Base-by-base conservation (phyloP, 176 grass and related monocot species). In the Triticum turgidum region DNA sequence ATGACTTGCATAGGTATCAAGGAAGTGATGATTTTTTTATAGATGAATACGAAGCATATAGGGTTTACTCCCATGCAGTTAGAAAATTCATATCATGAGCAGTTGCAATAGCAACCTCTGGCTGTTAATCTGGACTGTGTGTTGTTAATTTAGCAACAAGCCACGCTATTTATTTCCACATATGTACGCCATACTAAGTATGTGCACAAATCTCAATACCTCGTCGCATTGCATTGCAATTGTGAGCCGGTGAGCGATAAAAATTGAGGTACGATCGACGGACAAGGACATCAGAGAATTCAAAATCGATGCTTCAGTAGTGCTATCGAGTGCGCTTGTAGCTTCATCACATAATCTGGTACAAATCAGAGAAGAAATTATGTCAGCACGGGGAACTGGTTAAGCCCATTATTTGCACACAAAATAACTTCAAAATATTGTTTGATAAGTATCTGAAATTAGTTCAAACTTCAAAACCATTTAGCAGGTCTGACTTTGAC, bases 291-390 rank as follows among this genome's bases (percentile, higher is more conserved):
- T 99, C 52, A 99, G 64, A 72, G 94, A 93, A 89, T 81, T 96
- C 82, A 99, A 89, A 85, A 99, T 99, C 74, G 90, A 93, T 10
- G 94, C 97, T 91, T 99, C 94, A 41, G 97, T 99, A 76, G 90
- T 96, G 72, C 97, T 96, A 88, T 99, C 97, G 88, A 99, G 97
- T 27, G 97, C 93, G 12, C 97, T 96, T 29, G 97, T 99, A 73
- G 97, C 97, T 94, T 99, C 97, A 54, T 99, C 97, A 83, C 94
- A 99, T 84, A 99, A 91, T 71, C 97, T 92, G 77, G 66, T 75
- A 83, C 34, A 79, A 22, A 75, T 45, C 13, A 61, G 27, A 82
- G 61, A 81, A 74, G 9, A 85, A 83, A 35, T 62, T 75, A 76
- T 83, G 72, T 78, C 22, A 62, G 49, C 20, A 74, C 3, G 5